Base-by-base conservation (phyloP, 2,329 filamentous ascomycete species). In the Penicillium sp. region DNA sequence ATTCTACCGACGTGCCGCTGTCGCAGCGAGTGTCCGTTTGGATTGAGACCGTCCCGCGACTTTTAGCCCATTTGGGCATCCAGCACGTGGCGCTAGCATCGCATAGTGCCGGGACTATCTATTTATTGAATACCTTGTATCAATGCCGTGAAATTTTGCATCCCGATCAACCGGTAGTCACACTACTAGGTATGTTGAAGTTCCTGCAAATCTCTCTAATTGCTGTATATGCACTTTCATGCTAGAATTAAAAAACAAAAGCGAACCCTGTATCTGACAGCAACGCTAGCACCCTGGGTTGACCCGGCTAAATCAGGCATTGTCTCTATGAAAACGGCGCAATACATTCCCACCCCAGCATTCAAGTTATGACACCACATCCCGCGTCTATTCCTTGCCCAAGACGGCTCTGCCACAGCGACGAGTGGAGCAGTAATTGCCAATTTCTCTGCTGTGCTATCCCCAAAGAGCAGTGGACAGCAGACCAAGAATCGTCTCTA, bases 71-170 rank as follows among this genome's bases (percentile, higher is more conserved):
- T 42, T 62, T 79, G 16, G 47, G 61, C 4, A 70, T 77, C 43
- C 51, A 67, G 50, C 68, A 76, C 52, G 69, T 78, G 34, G 62
- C 67, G n/a, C 56, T 79, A 4, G 60, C 70, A 4, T 67, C 70
- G 26, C 76, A 79, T 53, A 72, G 67, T 41, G 71, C 73, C 4
- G 78, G 77, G 1, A 74, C 74, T 1, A 65, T 78, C 1, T 79
- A 76, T 56, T 58, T 68, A 2, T 60, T 79, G 29, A 78, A 79
- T 48, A 72, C 76, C 11, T 55, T 79, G 16, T 60, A 61, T 30
- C 58, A 67, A 7, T 62, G 67, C 30, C 72, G 68, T 5, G 46
- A 66, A 6, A 59, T 77, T 18, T 64, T 78, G 55, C 14, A 43
- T 40, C 46, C 51, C 0, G 26, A 39, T 10, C 27, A 40, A 11